phyloP scores from a whole-genome alignment of 1,139 yeast genomes.

The Lodderomyces pseudojiufengensis region DNA sequence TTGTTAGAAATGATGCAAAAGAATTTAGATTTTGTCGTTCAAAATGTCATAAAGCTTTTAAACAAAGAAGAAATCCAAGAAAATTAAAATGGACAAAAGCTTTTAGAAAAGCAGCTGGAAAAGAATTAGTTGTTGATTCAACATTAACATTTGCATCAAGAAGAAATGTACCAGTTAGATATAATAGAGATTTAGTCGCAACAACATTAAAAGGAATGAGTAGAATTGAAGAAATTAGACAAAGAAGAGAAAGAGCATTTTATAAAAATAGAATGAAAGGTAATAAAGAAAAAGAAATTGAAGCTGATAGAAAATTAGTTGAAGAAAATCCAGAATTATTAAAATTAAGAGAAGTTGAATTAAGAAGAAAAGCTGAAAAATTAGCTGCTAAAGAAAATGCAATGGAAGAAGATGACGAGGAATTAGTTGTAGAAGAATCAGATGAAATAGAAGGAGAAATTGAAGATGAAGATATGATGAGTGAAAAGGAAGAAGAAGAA shows the following conservation, averaged over 20 bases:
- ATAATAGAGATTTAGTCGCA: slow-evolving; percentile 92
- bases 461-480: slow-evolving; percentile 25
- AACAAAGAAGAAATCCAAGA: slow-evolving; percentile 98
- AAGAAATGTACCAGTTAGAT: slow-evolving; percentile 96
- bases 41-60: slow-evolving; percentile 95
- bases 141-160: slow-evolving; percentile 95
- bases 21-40: slow-evolving; percentile 97
- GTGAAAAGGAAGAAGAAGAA: slow-evolving; percentile 43
- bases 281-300: slow-evolving; percentile 82
- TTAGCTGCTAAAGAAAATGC: slow-evolving; percentile 55
- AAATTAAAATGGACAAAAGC: slow-evolving; percentile 98
- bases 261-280: slow-evolving; percentile 99
- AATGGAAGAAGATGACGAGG: slow-evolving; percentile 45
- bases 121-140: slow-evolving; percentile 95
- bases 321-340: slow-evolving; percentile 85
- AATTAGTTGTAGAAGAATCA: slow-evolving; percentile 35
- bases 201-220: slow-evolving; percentile 94
- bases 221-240: slow-evolving; percentile 93
- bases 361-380: slow-evolving; percentile 76
- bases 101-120: slow-evolving; percentile 98
- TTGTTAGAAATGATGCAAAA: slow-evolving; percentile 96
- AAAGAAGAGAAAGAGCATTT: slow-evolving; percentile 96
- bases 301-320: slow-evolving; percentile 83
- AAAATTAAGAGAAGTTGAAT: slow-evolving; percentile 89
- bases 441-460: slow-evolving; percentile 25